Evolutionary conservation across 352 stramenopile genomes (phyloP), one percentile per base, ranked within the genome.

Genomic region (Aphanomyces invadans): DNA sequence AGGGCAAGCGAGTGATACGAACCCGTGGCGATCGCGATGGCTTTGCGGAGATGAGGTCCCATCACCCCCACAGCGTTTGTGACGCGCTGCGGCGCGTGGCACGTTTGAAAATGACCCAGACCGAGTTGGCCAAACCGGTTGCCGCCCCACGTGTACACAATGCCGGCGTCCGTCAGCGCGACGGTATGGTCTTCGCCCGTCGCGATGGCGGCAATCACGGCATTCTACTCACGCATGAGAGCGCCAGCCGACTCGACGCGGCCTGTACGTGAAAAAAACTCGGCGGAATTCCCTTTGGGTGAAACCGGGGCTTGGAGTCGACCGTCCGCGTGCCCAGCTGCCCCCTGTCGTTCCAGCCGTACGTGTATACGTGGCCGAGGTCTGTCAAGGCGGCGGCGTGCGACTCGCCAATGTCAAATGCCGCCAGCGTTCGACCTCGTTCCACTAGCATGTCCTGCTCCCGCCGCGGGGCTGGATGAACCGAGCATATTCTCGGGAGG

Each of bases 321-420:
- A n/a, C n/a, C n/a, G n/a, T n/a, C n/a, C n/a, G n/a, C n/a, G n/a
- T n/a, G n/a, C n/a, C n/a, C n/a, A n/a, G n/a, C n/a, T 65, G 57
- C 23, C 57, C 57, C 29, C 53, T 51, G 57, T 65, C 57, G 45
- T 65, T 65, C 57, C 57, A 53, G 19, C 57, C 57, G 29, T 51
- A 29, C 28, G 21, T 42, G 29, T 51, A 65, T 4, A 65, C 12
- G 4, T 65, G 25, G 1, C 57, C 57, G n/a, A 51, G 23, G 11
- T 21, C n/a, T 42, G 45, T 52, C n/a, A 65, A 21, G 7, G 31
- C 26, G 1, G 53, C 29, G 19, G 57, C 21, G 29, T 65, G 57
- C 25, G 33, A 17, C 33, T 65, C 57, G 15, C 57, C 57, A 19
- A 65, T 15, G 2, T 21, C 57, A 9, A 65, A 31, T 3, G 28